Evolutionary conservation across 495 filamentous ascomycete genomes (phyloP), one percentile per base, ranked within the genome.

Genomic region (Xylaria nigripes): DNA sequence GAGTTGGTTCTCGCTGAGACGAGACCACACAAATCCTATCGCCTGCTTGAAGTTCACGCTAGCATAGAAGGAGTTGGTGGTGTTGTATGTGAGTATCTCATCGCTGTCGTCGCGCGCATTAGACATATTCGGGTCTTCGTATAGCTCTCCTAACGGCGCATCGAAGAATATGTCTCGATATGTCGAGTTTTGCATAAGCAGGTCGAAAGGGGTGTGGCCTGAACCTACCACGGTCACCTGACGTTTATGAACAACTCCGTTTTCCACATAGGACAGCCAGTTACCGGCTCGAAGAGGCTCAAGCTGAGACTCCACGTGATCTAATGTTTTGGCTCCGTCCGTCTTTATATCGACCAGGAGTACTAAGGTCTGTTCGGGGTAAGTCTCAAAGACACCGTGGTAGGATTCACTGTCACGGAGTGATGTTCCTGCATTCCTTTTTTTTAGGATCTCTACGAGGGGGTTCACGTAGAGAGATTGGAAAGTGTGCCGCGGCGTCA

Each of bases 151-250:
- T 2, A 81, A 69, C 0, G 83, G 81, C 0, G 86, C 84, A 59
- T 86, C 84, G 64, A 82, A 85, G 67, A 90, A 87, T 12, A 82
- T 71, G 64, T 86, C 82, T 6, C 82, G 72, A 53, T 79, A 76
- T 5, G 70, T 73, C 21, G 70, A 46, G 48, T 81, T 81, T 1
- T 62, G 57, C 1, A 72, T 53, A 4, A 85, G 61, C 29, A 72
- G 44, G 43, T 86, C 76, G 52, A 92, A 85, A 0, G 88, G 86
- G 0, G 87, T 83, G 54, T 85, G 83, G 15, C 90, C 90, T 0
- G 89, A 91, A 0, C 81, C 87, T 7, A 94, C 85, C 3, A 94
- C 78, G 3, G 88, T 94, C 16, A 95, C 64, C 5, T 84, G 81
- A 2, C 85, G 73, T 8, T 75, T 58, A 18, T 69, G 62, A 18